Conservation (phyloP, 768 basidiomycete genomes). For the Xerocomus spinulosus region DNA sequence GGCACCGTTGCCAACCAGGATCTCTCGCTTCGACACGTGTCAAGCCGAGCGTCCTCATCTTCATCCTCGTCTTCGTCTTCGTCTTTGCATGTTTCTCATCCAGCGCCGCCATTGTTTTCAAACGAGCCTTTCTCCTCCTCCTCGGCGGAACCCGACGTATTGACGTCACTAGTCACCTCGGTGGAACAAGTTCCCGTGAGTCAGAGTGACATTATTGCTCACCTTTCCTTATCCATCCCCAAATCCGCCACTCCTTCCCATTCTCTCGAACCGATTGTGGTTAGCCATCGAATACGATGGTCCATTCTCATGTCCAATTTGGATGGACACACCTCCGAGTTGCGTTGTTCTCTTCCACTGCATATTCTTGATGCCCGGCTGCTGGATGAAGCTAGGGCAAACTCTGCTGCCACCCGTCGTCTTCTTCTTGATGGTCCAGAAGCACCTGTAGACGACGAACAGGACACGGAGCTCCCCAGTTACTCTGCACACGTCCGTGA, state of each 20-base stretch:
- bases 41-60: constrained; percentile 11
- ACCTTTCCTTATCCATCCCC: constrained; percentile 58
- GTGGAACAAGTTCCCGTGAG: constrained; percentile 25
- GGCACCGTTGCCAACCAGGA: constrained; percentile 14
- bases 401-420: constrained; percentile 71
- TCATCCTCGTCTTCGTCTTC: constrained; percentile 14
- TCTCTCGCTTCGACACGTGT: constrained; percentile 9
- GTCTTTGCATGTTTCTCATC: constrained; percentile 10
- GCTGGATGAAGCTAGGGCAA: constrained; percentile 67
- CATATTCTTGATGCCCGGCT: constrained; percentile 74
- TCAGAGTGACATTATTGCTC: constrained; percentile 52
- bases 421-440: constrained; percentile 38
- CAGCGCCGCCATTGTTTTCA: not conserved
- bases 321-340: constrained; percentile 90
- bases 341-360: constrained; percentile 91
- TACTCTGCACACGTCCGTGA: constrained; percentile 89
- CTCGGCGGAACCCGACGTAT: constrained; percentile 8
- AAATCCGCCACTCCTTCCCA: constrained; percentile 64
- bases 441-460: constrained; percentile 43
- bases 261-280: constrained; percentile 64
- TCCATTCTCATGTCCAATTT: constrained; percentile 72
- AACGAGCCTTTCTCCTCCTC: not conserved
- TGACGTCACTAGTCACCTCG: constrained; percentile 1
- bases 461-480: constrained; percentile 75
- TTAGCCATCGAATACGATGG: constrained; percentile 81